Evolutionary conservation across 345 rosid genomes (phyloP).

Genomic region (Sisymbrium irio): DNA sequence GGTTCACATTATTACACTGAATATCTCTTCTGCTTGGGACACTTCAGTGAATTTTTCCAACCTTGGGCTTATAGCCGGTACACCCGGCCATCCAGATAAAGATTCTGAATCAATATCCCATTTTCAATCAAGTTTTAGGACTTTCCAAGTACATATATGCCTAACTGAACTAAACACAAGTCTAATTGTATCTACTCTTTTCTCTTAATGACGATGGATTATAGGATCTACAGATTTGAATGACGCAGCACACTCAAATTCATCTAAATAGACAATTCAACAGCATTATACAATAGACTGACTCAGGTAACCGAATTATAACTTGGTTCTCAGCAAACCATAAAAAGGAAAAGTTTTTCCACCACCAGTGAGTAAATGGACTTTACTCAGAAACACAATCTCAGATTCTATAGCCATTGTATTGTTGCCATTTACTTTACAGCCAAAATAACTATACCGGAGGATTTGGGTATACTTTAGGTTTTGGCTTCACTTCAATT

Average conservation of each 20-base stretch:
- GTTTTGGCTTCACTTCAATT: conserved; percentile 62
- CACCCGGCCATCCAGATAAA: too few species aligned
- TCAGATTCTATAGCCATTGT: conserved; percentile 1
- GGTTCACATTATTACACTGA: too few species aligned
- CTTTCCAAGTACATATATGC: background rate
- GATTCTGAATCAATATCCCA: too few species aligned
- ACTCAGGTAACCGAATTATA: background rate
- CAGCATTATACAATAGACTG: background rate
- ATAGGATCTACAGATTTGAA: background rate
- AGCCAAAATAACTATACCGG: conserved; percentile 42
- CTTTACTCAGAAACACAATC: conserved; percentile 11
- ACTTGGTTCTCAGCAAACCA: background rate
- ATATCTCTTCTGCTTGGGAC: too few species aligned
- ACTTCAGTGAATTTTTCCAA: too few species aligned
- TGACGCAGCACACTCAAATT: background rate
- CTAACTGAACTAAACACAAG: background rate
- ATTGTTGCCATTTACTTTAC: conserved; percentile 20
- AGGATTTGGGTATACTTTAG: conserved; percentile 76
- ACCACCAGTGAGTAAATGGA: background rate
- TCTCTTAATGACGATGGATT: background rate
- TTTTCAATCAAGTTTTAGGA: conserved; percentile 3
- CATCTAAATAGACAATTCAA: background rate
- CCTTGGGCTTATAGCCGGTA: too few species aligned
- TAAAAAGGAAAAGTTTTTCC: background rate
- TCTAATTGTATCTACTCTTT: background rate